Conservation (phyloP, 306 rosid genomes). For the Cicer yamashitae region DNA sequence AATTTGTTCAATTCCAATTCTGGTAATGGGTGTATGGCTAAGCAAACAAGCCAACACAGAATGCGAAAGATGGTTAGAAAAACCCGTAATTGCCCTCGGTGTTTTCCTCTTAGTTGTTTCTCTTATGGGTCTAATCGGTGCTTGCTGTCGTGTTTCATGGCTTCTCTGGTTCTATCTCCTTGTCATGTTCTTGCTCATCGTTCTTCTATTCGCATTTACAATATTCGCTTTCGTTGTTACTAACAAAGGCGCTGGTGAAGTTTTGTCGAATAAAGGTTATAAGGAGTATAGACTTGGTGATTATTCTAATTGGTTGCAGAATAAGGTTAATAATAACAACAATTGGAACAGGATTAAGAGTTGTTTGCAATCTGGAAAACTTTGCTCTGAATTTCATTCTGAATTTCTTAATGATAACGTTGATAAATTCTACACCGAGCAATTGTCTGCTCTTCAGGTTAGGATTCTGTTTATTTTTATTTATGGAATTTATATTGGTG, state of each 20-base stretch:
- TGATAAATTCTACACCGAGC: conserved; percentile 37
- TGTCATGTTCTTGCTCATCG: conserved; percentile 80
- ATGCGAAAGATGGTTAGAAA: conserved; percentile 70
- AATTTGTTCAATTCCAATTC: conserved; percentile 72
- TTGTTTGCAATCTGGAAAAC: conserved; percentile 61
- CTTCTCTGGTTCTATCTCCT: conserved; percentile 81
- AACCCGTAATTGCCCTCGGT: conserved; percentile 70
- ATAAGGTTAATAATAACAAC: conserved; percentile 56
- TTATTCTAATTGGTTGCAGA: conserved; percentile 86
- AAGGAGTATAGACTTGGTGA: conserved; percentile 83
- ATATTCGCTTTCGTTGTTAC: conserved; percentile 73
- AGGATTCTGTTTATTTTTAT: background rate
- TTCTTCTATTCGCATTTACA: conserved; percentile 63
- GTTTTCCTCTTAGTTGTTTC: conserved; percentile 70
- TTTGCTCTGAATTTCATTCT: conserved; percentile 47
- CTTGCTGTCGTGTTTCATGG: conserved; percentile 68
- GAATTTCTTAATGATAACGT: conserved; percentile 37
- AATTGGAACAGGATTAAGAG: conserved; percentile 73
- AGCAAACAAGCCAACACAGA: conserved; percentile 61
- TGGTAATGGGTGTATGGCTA: conserved; percentile 68
- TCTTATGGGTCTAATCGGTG: conserved; percentile 75
- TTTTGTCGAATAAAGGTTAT: conserved; percentile 53
- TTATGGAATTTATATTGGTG: background rate
- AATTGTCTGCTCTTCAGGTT: conserved; percentile 77
- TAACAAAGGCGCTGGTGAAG: conserved; percentile 71